Evolutionary conservation across 75 land plant genomes (phyloP).

Genomic region (Pseudotsuga menziesii): DNA sequence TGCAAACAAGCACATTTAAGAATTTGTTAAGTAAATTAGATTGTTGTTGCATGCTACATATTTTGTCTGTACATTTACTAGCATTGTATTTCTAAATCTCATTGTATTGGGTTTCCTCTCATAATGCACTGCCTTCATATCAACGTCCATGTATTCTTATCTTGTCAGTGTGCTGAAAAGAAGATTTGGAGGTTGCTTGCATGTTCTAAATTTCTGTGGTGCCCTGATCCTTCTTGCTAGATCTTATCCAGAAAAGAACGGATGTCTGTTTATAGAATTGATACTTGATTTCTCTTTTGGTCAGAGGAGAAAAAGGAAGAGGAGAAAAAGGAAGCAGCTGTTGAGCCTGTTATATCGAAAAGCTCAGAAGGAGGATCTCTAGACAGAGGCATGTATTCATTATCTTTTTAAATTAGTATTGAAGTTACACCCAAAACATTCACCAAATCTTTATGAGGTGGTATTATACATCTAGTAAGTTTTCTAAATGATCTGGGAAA

Average conservation of each 20-base stretch:
- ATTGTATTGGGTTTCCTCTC: no score
- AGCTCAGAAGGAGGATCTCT: conserved; percentile 8
- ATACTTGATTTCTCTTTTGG: background rate
- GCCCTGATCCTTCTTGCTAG: no score
- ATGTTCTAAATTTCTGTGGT: no score
- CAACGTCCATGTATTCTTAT: no score
- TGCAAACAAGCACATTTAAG: no score
- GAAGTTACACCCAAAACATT: background rate
- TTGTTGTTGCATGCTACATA: no score
- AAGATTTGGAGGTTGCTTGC: background rate
- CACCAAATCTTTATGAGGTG: background rate
- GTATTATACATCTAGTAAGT: background rate
- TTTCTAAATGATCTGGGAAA: background rate
- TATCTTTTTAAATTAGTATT: background rate
- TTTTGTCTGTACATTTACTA: no score
- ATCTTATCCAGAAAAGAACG: no score
- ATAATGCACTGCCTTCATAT: no score
- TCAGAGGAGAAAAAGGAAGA: conserved; percentile 11
- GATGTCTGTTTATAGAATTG: background rate
- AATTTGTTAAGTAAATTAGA: no score
- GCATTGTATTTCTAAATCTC: no score
- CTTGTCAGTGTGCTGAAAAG: background rate
- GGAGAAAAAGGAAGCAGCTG: conserved; percentile 11
- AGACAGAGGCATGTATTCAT: conserved; percentile 14
- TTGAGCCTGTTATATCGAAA: conserved; percentile 5